Percentiles rank a stretch among this genome's conserved stretches.
Conservation (phyloP, 148 eudicot species). For the Arbutus unedo region DNA sequence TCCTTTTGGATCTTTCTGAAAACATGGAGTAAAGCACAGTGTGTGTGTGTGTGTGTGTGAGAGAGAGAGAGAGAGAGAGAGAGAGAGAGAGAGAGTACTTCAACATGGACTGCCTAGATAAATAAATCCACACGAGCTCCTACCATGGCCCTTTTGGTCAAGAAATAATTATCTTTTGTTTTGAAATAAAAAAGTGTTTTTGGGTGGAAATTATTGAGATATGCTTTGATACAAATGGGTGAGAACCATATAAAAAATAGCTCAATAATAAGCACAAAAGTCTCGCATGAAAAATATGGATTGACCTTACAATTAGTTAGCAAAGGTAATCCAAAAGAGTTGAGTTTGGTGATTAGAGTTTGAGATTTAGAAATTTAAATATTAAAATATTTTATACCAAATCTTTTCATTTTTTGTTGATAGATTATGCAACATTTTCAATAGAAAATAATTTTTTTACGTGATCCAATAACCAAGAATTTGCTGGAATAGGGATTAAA, state of each 20-base stretch:
- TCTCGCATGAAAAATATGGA: no score
- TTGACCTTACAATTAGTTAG: no score
- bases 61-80: neutral
- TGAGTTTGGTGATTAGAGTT: no score
- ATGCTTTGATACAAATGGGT: neutral
- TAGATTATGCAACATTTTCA: no score
- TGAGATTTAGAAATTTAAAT: no score
- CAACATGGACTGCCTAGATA: neutral
- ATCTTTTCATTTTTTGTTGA: no score
- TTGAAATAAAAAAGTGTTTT: neutral
- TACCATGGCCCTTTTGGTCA: neutral
- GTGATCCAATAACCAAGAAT: no score
- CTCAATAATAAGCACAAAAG: neutral
- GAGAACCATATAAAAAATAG: neutral
- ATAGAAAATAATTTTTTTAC: no score
- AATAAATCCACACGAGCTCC: neutral
- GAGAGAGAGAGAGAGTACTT: neutral
- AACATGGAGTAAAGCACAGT: neutral
- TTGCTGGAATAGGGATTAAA: no score
- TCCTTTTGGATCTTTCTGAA: conserved; percentile 14
- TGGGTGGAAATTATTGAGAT: neutral
- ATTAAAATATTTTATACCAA: no score
- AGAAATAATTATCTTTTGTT: neutral
- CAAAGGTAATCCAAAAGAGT: no score
- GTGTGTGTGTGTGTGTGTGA: neutral